Evolutionary conservation across 306 rosid species (phyloP).

Genomic region (Canavalia ensiformis): DNA sequence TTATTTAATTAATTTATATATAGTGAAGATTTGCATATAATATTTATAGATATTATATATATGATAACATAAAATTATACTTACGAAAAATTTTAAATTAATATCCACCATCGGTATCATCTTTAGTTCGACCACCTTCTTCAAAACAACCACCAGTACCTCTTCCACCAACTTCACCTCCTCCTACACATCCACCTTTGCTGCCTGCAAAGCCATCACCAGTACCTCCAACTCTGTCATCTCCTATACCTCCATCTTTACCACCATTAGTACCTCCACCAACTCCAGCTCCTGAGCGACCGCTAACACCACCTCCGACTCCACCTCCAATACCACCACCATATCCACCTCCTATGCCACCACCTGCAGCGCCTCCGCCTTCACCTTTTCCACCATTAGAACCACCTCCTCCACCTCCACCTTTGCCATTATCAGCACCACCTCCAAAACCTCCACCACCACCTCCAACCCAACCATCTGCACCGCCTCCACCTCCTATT

Average conservation of each 20-base stretch:
- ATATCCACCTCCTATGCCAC: background rate
- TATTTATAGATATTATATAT: background rate
- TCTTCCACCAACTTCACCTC: background rate
- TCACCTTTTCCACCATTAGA: background rate
- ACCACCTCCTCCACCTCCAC: constrained; percentile 26
- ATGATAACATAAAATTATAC: background rate
- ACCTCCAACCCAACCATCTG: background rate
- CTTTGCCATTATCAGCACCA: background rate
- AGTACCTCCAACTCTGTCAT: background rate
- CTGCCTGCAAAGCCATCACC: background rate
- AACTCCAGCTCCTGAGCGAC: background rate
- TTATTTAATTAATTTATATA: constrained; percentile 32
- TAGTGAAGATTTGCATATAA: background rate
- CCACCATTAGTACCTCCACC: constrained; percentile 29
- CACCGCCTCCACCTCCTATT: background rate
- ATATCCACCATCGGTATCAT: constrained; percentile 26
- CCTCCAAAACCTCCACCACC: background rate
- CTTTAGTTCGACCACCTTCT: background rate
- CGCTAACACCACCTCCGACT: background rate
- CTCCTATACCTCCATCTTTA: background rate
- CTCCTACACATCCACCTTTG: constrained; percentile 3
- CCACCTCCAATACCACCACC: constrained; percentile 10
- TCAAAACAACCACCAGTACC: background rate
- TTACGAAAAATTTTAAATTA: constrained; percentile 6
- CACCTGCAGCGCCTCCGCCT: background rate